These are phyloP conservation scores for Colletotrichum siamense DNA, from an alignment of 2,329 filamentous ascomycete species.

Conservation along the genomic window DNA sequence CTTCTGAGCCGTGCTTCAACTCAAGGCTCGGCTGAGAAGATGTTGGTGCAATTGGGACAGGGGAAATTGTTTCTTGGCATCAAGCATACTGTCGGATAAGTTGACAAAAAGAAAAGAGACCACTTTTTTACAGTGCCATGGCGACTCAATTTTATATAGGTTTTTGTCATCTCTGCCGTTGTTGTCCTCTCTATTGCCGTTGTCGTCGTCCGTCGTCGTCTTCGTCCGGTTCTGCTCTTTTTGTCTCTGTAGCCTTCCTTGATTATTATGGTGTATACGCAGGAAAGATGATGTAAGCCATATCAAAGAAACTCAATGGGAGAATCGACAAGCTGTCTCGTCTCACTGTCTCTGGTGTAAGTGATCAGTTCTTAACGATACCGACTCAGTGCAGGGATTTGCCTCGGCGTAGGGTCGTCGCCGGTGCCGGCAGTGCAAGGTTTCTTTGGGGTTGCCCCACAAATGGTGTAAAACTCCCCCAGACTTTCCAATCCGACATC, in stretches of 20 bases:
- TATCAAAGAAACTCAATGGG: not conserved
- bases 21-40: not conserved
- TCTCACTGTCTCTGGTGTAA: not conserved
- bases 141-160: not conserved
- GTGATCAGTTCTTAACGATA: not conserved
- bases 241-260: not conserved
- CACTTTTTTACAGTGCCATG: not conserved
- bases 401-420: not conserved
- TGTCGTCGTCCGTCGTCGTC: not conserved
- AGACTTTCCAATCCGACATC: slow-evolving; percentile 26
- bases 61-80: slow-evolving; percentile 3
- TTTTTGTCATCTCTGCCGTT: not conserved
- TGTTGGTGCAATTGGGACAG: slow-evolving; percentile 3
- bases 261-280: not conserved
- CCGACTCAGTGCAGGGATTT: not conserved
- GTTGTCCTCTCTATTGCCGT: not conserved
- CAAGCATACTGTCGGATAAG: not conserved
- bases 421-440: slow-evolving; percentile 18
- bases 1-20: not conserved
- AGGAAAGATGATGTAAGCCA: not conserved
- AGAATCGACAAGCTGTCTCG: not conserved
- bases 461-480: slow-evolving; percentile 8
- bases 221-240: not conserved
- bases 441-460: slow-evolving; percentile 10
- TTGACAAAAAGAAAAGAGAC: not conserved